Conservation (phyloP, 495 filamentous ascomycete genomes). For the Hyaloscypha bicolor region DNA sequence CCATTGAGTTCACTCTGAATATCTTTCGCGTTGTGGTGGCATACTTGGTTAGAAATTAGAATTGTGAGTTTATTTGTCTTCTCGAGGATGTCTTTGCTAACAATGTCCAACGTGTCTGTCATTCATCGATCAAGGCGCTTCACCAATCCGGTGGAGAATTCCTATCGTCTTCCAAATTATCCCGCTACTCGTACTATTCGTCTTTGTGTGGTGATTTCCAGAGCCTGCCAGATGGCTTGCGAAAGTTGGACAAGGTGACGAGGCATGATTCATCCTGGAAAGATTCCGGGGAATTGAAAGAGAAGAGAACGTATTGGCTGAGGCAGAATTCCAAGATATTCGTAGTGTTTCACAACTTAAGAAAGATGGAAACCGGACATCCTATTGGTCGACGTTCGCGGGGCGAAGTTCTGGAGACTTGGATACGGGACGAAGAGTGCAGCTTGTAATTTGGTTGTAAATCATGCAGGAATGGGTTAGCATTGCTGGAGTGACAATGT, state of each 20-base stretch:
- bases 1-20: conserved; percentile 74
- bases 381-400: conserved; percentile 65
- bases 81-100: neutral
- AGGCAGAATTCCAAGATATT: conserved; percentile 67
- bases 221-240: conserved; percentile 68
- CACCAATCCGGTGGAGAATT: conserved; percentile 66
- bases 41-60: conserved; percentile 77
- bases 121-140: conserved; percentile 56
- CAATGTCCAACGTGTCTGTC: conserved; percentile 45
- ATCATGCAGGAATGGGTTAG: conserved; percentile 77
- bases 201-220: conserved; percentile 62
- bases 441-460: conserved; percentile 72
- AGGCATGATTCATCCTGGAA: conserved; percentile 63
- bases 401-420: conserved; percentile 63
- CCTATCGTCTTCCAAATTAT: conserved; percentile 74
- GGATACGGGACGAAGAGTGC: conserved; percentile 66
- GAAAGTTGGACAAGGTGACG: conserved; percentile 62
- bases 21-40: conserved; percentile 75
- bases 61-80: conserved; percentile 36
- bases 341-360: conserved; percentile 49
- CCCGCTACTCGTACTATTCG: conserved; percentile 56
- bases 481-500: conserved; percentile 70
- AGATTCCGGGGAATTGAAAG: conserved; percentile 60
- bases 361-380: conserved; percentile 50
- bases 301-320: conserved; percentile 55